Base-by-base conservation (phyloP, 176 grass and related monocot species). In the Oryza coarctata region DNA sequence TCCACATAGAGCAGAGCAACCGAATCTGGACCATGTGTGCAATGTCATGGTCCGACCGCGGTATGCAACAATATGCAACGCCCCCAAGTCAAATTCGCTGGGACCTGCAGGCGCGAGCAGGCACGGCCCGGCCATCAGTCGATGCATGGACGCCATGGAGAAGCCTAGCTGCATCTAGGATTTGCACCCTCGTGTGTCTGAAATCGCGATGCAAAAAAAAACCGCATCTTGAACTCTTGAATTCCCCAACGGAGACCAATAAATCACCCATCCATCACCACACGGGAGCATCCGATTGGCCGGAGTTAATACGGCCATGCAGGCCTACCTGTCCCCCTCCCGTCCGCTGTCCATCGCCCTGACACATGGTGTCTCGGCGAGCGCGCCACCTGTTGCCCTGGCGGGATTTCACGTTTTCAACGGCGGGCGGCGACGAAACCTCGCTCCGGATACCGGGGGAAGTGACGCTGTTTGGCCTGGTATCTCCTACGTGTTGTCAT, bases 301-400 rank as follows among this genome's bases (percentile, higher is more conserved):
- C 12, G 29, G 35, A 64, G 18, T 30, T 12, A 31, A 22, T 43
- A 20, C n/a, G 14, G 61, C 38, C 25, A 65, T 43, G 60, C 25
- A 64, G 60, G 4, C 25, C 60, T 31, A 65, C 43, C 71, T 82
- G 80, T 76, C 73, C 3, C 73, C 3, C 38, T 41, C 5, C 9
- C 17, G 4, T 0, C 9, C 17, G 4, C 36, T 12, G 40, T 9
- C 41, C 6, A 43, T 36, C 0, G 35, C 35, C 73, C 7, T 12
- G 83, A 43, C 83, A 71, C 29, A 26, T 71, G 83, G 83, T 4
- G 40, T 52, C 52, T 61, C 6, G 1, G 7, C 29, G 26, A 5
- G 52, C 29, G 57, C 83, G 75, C 66, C 83, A 85, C 52, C 74
- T 85, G 74, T 57, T 33, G 18, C 17, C 7, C 14, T 35, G 15